Evolutionary conservation across 208 protist genomes (phyloP), one percentile per base, ranked within the genome.

Genomic region (Trypanosoma platydactyli): DNA sequence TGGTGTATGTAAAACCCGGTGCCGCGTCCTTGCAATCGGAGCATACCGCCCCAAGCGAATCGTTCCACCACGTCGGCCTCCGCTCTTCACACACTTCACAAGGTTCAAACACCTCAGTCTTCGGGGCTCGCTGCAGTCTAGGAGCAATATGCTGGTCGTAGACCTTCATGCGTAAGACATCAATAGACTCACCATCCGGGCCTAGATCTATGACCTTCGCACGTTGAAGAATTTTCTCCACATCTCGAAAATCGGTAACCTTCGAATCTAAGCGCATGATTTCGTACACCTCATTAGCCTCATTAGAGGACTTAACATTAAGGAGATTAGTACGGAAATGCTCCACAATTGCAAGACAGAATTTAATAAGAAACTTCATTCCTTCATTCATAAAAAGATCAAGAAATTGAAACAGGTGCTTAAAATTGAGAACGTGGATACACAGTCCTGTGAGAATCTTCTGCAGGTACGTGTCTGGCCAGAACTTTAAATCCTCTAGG

Each of bases 401-500:
- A 16, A 96, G 79, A 62, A 96, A 96, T 18, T 71, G 50, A 64
- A 94, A 96, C 18, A 96, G 77, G n/a, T 94, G 72, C 20, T 74
- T 63, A 70, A 96, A 96, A 25, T 74, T 62, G 55, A 96, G 77
- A 45, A 96, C 84, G 67, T 96, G 90, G 45, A 96, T 84, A 76
- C 90, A 96, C 20, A 96, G 68, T n/a, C 87, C 90, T 2, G 84
- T 93, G 38, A 96, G 79, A 60, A 96, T 94, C 70, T 96, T 96
- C 68, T 96, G 90, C 24, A 96, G 76, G 69, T 96, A 96, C 0
- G 90, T 96, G 74, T 96, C 90, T 1, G 90, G 90, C 87, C 87
- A 94, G 64, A 96, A 85, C 20, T 94, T 94, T 50, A 96, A 73
- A 35, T 71, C 64, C 48, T 86, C 54, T 27, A 96, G 76, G 66